phyloP scores from a whole-genome alignment of 2,329 filamentous ascomycete genomes.

The Sordariomycetes sp. region DNA sequence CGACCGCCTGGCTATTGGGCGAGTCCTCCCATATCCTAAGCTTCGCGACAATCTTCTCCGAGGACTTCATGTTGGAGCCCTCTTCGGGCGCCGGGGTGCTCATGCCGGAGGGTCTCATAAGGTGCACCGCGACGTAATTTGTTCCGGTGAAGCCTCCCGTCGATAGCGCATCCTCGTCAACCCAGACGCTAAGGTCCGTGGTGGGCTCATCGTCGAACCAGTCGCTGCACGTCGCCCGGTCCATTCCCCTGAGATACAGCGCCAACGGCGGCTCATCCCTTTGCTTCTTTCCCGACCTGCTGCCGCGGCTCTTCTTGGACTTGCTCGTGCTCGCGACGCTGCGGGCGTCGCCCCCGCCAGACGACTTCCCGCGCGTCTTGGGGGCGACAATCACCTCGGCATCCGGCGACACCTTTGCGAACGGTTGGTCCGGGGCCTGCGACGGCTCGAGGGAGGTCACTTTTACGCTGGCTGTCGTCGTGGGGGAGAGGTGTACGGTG shows the following conservation, averaged over 20 bases:
- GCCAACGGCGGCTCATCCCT: constrained; percentile 58
- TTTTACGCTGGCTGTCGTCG: constrained; percentile 85
- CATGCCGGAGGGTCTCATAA: constrained; percentile 73
- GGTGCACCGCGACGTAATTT: constrained; percentile 69
- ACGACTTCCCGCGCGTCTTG: constrained; percentile 67
- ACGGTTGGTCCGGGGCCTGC: constrained; percentile 56
- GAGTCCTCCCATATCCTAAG: constrained; percentile 76
- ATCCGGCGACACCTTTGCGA: constrained; percentile 87
- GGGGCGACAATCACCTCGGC: constrained; percentile 96
- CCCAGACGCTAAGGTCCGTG: constrained; percentile 62
- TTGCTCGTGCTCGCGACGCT: constrained; percentile 73
- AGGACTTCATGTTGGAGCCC: constrained; percentile 38
- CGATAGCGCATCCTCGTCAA: constrained; percentile 67
- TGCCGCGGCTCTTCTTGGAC: constrained; percentile 68
- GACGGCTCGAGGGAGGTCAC: constrained; percentile 74
- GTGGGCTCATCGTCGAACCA: constrained; percentile 66
- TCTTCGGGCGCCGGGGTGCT: constrained; percentile 60
- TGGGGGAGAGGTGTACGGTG: constrained; percentile 87
- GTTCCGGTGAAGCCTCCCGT: constrained; percentile 65
- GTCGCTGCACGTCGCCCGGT: constrained; percentile 56
- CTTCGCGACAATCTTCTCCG: constrained; percentile 64
- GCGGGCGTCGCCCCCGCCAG: constrained; percentile 52
- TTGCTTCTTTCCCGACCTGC: constrained; percentile 40
- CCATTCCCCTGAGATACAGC: constrained; percentile 72
- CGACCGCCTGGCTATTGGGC: constrained; percentile 69